Conservation (phyloP, 179 eudicot species). For the Pouteria campechiana region DNA sequence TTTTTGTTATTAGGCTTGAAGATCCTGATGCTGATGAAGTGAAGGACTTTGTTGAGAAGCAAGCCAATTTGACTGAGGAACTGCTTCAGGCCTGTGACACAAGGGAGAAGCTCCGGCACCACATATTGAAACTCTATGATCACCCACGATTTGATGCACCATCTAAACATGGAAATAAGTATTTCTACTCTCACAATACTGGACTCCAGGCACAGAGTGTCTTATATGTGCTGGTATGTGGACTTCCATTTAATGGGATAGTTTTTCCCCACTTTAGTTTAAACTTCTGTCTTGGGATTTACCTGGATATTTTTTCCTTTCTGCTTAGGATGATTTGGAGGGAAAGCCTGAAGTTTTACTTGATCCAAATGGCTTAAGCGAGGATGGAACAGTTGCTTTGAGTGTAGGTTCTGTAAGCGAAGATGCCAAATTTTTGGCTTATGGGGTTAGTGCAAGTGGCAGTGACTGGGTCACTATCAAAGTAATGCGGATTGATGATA, state of each 20-base stretch:
- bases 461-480: slow-evolving; percentile 91
- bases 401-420: slow-evolving; percentile 50
- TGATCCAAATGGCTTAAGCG: slow-evolving; percentile 68
- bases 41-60: slow-evolving; percentile 59
- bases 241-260: background rate
- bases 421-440: slow-evolving; percentile 75
- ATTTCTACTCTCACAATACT: slow-evolving; percentile 70
- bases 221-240: slow-evolving; percentile 65
- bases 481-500: slow-evolving; percentile 46
- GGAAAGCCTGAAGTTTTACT: slow-evolving; percentile 65
- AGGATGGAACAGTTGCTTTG: slow-evolving; percentile 70
- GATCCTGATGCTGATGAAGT: slow-evolving; percentile 79
- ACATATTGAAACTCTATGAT: slow-evolving; percentile 45
- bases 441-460: slow-evolving; percentile 69
- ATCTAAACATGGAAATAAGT: slow-evolving; percentile 49
- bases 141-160: slow-evolving; percentile 68
- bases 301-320: background rate
- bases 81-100: slow-evolving; percentile 60
- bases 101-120: slow-evolving; percentile 48
- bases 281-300: background rate
- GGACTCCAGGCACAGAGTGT: slow-evolving; percentile 82
- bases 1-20: slow-evolving; percentile 47
- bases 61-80: slow-evolving; percentile 56
- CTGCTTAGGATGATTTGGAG: slow-evolving; percentile 54
- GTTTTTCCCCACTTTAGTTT: background rate